Evolutionary conservation across 1,139 yeast genomes (phyloP).

Genomic region (Kurtzmaniella natalensis): DNA sequence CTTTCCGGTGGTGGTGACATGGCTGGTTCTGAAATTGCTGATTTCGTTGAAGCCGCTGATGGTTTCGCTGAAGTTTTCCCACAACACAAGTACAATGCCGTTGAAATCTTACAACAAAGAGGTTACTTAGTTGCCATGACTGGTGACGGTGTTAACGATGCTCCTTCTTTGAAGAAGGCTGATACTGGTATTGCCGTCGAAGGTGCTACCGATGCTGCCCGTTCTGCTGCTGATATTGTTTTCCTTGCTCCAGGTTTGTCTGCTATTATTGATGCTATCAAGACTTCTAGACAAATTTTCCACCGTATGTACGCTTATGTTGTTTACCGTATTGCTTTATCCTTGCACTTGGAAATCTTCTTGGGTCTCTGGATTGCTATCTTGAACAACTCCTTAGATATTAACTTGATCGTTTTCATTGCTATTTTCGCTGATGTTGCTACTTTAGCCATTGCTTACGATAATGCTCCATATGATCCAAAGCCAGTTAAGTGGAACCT

Average conservation of each 20-base stretch:
- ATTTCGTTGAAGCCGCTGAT: conserved; percentile 93
- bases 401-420: conserved; percentile 87
- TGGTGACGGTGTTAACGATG: conserved; percentile 98
- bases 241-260: conserved; percentile 95
- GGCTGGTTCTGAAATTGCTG: conserved; percentile 96
- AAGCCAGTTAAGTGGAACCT: conserved; percentile 98
- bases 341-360: conserved; percentile 88
- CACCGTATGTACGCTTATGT: conserved; percentile 97
- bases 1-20: conserved; percentile 94
- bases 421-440: conserved; percentile 96
- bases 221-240: conserved; percentile 95
- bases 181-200: conserved; percentile 97
- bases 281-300: conserved; percentile 95
- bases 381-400: conserved; percentile 76
- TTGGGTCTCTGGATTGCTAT: conserved; percentile 93
- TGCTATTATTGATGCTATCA: conserved; percentile 90
- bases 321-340: conserved; percentile 93
- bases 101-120: conserved; percentile 83
- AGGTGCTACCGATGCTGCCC: conserved; percentile 96
- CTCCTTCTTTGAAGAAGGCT: conserved; percentile 94
- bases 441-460: conserved; percentile 91
- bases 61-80: conserved; percentile 98
- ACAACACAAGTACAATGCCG: conserved; percentile 91
- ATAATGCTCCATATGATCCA: conserved; percentile 96
- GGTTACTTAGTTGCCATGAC: conserved; percentile 97